Base-by-base conservation (phyloP, 2,329 filamentous ascomycete species). In the Neonectria punicea region DNA sequence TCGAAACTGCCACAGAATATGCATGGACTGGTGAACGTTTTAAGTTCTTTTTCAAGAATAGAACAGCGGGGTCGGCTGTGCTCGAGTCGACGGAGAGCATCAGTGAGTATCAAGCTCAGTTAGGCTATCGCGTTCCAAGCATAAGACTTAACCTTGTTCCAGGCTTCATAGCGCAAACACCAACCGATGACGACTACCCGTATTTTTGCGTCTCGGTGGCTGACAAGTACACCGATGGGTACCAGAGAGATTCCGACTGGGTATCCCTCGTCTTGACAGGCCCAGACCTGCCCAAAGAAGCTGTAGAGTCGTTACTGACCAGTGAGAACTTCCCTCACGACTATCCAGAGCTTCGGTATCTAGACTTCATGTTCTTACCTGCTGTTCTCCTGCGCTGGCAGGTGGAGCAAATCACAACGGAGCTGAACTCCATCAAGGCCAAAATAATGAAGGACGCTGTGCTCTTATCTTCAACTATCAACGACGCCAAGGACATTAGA, bases 211-310 rank as follows among this genome's bases (percentile, higher is more conserved):
- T 51, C 30, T 51, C 49, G 11, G 49, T 51, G 28, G n/a, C 49
- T 36, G 49, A 51, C 22, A 51, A 51, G 32, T 51, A 51, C 49
- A 34, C 49, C 10, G 32, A 51, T 20, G 49, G 49, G 32, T 51
- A 51, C 49, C 49, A 51, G n/a, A 51, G 49, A 51, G 49, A 51
- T 34, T 30, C 49, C 3, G 49, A 51, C 10, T 51, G 49, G 49
- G 49, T 51, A 5, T 20, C 49, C 6, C 49, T 51, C 16, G n/a
- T 51, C 9, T 34, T 51, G 11, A 34, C 49, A 51, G 30, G 18
- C 28, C 49, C n/a, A 3, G 49, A 20, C 14, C 5, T 51, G 10
- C 30, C 49, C 5, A 51, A 18, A 20, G n/a, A 20, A 34, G 30
- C 13, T n/a, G n/a, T 51, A 11, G 49, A 51, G 18, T 51, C 30